Evolutionary conservation across 352 stramenopile species (phyloP), one percentile per base, ranked within the genome.

Genomic region (Phytophthora melonis): DNA sequence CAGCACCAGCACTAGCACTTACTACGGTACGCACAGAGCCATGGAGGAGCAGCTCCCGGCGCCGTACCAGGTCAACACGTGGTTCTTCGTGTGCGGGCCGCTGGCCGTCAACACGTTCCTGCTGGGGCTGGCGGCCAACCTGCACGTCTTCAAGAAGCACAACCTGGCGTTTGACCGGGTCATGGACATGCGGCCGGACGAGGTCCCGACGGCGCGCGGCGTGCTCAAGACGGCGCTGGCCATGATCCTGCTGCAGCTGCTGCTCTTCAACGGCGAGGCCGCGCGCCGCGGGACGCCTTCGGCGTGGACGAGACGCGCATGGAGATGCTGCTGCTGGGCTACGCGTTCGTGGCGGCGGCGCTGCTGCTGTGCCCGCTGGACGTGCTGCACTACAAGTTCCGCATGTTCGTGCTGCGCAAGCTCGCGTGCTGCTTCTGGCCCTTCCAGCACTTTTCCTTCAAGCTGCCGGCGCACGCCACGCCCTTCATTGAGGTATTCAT

Each of bases 31-130:
- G 23, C 23, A 25, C 8, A 52, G 47, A 9, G 57, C n/a, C 18
- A 72, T 72, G 72, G 73, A 72, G 56, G 60, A 70, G 53, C 63
- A 70, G 58, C 58, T 69, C n/a, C 68, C 76, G 23, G 66, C 66
- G 45, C 58, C 54, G 53, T 81, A 77, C 60, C 70, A 62, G 32
- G 78, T 84, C 19, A 84, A 81, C 72, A 88, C 80, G 68, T 93
- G 84, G 86, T 95, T 91, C 80, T 95, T 95, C 75, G 81, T 95
- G 74, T 91, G 84, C 66, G 88, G 88, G 3, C 88, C 88, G 58
- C 72, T 95, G 19, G 86, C 88, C 13, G 70, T 91, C 58, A 93
- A 86, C 65, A 71, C 82, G 0, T 93, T 93, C 58, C 58, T 93
- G 13, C 65, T 93, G 32, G 88, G 88, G 3, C 66, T 92, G 16